phyloP scores from a whole-genome alignment of 768 basidiomycete genomes.

The Crepidotus variabilis region DNA sequence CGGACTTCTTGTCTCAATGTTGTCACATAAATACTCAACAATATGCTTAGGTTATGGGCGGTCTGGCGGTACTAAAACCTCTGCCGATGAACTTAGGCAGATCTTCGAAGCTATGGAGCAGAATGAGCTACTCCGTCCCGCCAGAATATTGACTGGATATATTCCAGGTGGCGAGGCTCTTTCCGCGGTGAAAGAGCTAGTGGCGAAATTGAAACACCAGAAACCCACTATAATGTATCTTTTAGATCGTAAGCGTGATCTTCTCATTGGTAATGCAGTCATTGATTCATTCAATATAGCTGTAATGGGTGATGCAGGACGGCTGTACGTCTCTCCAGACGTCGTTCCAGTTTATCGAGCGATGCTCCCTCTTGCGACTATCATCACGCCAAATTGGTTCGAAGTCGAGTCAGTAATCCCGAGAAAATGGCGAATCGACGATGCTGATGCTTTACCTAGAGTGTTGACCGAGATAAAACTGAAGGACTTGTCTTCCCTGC shows the following conservation, averaged over 20 bases:
- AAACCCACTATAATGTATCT: slow-evolving; percentile 74
- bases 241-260: slow-evolving; percentile 71
- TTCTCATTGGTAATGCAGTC: not conserved
- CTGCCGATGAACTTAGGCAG: slow-evolving; percentile 66
- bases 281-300: slow-evolving; percentile 40
- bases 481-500: slow-evolving; percentile 62
- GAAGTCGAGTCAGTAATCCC: slow-evolving; percentile 78
- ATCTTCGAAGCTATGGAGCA: slow-evolving; percentile 73
- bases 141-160: slow-evolving; percentile 86
- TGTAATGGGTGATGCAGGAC: slow-evolving; percentile 91
- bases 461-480: slow-evolving; percentile 72
- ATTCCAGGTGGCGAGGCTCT: slow-evolving; percentile 83
- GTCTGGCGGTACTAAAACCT: slow-evolving; percentile 76
- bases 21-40: not conserved
- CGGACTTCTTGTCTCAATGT: slow-evolving; percentile 11
- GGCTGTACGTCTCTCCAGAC: slow-evolving; percentile 82
- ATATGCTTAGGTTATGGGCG: slow-evolving; percentile 69
- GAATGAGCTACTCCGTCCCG: slow-evolving; percentile 71
- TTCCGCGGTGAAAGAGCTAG: slow-evolving; percentile 58
- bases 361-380: slow-evolving; percentile 78
- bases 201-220: slow-evolving; percentile 51
- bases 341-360: slow-evolving; percentile 84
- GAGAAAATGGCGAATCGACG: not conserved
- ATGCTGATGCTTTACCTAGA: slow-evolving; percentile 35
- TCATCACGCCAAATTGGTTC: slow-evolving; percentile 98